Evolutionary conservation across 2,329 filamentous ascomycete species (phyloP).

Genomic region (Hypoxylon sp.): DNA sequence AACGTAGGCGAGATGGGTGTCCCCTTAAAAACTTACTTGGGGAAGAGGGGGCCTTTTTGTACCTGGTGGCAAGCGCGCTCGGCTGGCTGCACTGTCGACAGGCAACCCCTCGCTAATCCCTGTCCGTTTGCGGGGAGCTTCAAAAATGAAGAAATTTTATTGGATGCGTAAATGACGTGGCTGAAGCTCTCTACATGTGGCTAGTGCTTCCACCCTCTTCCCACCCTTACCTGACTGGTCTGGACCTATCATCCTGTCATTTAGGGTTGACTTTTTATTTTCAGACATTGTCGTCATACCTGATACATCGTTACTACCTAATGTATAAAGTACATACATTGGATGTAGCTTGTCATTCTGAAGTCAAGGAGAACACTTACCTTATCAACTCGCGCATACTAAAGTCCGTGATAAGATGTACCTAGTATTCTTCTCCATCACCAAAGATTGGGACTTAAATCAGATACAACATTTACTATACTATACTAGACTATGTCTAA

Average conservation of each 20-base stretch:
- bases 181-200: conserved; percentile 35
- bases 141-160: conserved; percentile 5
- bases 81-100: conserved; percentile 31
- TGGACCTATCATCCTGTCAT: conserved; percentile 13
- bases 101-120: conserved; percentile 44
- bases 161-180: conserved; percentile 32
- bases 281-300: conserved; percentile 14
- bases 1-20: conserved; percentile 31
- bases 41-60: conserved; percentile 57
- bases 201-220: conserved; percentile 14
- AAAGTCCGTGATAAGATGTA: not conserved
- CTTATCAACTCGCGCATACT: not conserved
- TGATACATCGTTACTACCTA: not conserved
- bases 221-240: not conserved
- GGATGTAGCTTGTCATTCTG: too few species aligned
- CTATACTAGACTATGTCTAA: not conserved
- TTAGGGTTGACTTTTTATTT: conserved; percentile 2
- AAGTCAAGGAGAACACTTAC: too few species aligned
- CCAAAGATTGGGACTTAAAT: not conserved
- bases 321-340: too few species aligned
- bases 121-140: conserved; percentile 53
- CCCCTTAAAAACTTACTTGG: conserved; percentile 49
- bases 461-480: not conserved
- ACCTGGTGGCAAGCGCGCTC: conserved; percentile 50
- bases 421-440: not conserved